Evolutionary conservation across 2,329 filamentous ascomycete species (phyloP).

Genomic region (Trichoderma sp.): DNA sequence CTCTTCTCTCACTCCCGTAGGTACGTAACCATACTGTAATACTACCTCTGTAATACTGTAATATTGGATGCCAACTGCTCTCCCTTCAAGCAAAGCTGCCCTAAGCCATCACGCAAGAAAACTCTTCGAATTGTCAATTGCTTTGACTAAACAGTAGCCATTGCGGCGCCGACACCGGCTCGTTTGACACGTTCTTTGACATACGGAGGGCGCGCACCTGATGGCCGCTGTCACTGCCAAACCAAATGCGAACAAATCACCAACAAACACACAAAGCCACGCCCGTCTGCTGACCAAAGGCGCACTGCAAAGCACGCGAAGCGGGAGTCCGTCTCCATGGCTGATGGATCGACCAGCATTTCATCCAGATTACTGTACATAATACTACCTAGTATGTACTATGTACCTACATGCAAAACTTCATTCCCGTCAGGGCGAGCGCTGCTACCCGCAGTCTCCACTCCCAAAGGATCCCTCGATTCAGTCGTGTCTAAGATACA

Average conservation of each 20-base stretch:
- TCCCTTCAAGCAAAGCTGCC: too few species aligned
- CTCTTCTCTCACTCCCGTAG: not conserved
- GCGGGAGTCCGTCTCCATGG: constrained; percentile 7
- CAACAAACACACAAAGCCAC: not conserved
- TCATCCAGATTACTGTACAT: not conserved
- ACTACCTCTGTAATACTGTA: too few species aligned
- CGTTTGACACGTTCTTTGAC: not conserved
- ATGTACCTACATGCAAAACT: not conserved
- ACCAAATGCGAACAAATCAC: not conserved
- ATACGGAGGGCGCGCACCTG: constrained; percentile 4
- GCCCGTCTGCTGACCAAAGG: constrained; percentile 6
- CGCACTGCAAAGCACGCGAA: not conserved
- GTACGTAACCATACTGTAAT: not conserved
- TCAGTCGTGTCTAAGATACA: not conserved
- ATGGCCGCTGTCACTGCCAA: not conserved
- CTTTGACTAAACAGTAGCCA: not conserved
- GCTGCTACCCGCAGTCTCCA: not conserved
- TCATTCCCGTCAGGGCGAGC: not conserved
- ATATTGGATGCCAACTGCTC: not conserved
- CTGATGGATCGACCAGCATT: not conserved
- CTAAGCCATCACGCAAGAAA: not conserved
- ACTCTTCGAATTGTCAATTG: not conserved
- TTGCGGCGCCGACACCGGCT: not conserved
- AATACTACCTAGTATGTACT: too few species aligned
- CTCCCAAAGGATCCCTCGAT: not conserved